Conservation (phyloP, 73 alveolate genomes). For the Effrenium voratum region DNA sequence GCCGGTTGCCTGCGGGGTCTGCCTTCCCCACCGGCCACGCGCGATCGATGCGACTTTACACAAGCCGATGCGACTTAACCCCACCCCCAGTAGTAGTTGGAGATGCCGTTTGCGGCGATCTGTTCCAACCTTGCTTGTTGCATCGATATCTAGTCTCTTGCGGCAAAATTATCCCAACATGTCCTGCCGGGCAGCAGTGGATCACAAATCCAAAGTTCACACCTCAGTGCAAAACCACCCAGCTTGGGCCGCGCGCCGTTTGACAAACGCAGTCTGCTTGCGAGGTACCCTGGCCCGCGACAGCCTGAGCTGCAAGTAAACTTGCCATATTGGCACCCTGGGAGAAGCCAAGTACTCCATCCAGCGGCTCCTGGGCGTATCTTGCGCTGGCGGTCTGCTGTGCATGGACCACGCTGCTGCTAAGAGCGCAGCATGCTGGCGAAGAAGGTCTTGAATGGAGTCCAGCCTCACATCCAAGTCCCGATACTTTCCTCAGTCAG, state of each 20-base stretch:
- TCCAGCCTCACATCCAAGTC: conserved; percentile 30
- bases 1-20: no score
- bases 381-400: no score
- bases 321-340: conserved; percentile 93
- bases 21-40: no score
- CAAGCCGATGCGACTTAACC: no score
- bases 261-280: not conserved
- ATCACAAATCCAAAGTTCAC: conserved; percentile 76
- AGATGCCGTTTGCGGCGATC: no score
- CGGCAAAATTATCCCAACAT: no score
- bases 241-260: not conserved
- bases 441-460: conserved; percentile 31
- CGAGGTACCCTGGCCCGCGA: conserved; percentile 46
- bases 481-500: conserved; percentile 25
- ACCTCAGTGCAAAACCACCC: not conserved
- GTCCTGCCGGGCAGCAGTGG: conserved; percentile 87
- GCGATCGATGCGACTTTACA: no score
- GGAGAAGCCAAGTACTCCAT: conserved; percentile 78
- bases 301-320: conserved; percentile 72
- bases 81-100: no score
- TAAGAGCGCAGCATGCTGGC: conserved; percentile 20
- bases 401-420: not conserved
- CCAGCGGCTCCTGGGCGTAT: conserved; percentile 53
- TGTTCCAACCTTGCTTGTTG: not conserved
- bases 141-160: no score